Conservation (phyloP, 805 yeast species). For the Candida corydali region DNA sequence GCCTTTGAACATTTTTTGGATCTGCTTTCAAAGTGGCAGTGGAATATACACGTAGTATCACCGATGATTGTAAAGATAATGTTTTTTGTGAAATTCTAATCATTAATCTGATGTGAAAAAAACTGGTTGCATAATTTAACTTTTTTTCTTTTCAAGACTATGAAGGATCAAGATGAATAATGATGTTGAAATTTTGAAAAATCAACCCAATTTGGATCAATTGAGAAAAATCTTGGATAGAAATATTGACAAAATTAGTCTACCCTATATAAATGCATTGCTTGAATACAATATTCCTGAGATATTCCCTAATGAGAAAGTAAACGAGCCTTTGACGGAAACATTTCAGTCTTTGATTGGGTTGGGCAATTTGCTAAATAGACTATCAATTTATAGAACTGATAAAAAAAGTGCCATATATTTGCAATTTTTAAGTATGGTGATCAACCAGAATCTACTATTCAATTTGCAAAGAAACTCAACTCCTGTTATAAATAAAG, state of each 20-base stretch:
- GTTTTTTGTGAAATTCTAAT: not conserved
- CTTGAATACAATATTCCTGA: constrained; percentile 33
- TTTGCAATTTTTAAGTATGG: not conserved
- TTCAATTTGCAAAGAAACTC: constrained; percentile 1
- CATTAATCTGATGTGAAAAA: not conserved
- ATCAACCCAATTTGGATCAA: constrained; percentile 6
- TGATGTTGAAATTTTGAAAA: constrained; percentile 8
- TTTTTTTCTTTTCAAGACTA: not conserved
- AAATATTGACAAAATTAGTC: not conserved
- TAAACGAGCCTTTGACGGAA: constrained; percentile 4
- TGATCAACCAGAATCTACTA: constrained; percentile 5
- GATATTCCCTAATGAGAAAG: constrained; percentile 17
- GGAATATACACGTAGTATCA: no score
- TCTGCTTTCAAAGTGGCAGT: no score
- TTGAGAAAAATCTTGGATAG: constrained; percentile 3
- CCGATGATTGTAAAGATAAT: no score
- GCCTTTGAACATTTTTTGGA: no score
- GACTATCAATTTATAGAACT: constrained; percentile 7
- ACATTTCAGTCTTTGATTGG: constrained; percentile 24
- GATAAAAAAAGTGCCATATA: not conserved
- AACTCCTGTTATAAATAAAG: constrained; percentile 17
- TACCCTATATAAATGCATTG: constrained; percentile 15
- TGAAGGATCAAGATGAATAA: constrained; percentile 1
- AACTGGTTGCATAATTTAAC: not conserved
- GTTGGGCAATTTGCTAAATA: constrained; percentile 26